A percentile compares a stretch with the other conserved stretches of the same genome.
phyloP scores from a whole-genome alignment of 192 early-diverging fungal species.

The Allomyces javanicus region DNA sequence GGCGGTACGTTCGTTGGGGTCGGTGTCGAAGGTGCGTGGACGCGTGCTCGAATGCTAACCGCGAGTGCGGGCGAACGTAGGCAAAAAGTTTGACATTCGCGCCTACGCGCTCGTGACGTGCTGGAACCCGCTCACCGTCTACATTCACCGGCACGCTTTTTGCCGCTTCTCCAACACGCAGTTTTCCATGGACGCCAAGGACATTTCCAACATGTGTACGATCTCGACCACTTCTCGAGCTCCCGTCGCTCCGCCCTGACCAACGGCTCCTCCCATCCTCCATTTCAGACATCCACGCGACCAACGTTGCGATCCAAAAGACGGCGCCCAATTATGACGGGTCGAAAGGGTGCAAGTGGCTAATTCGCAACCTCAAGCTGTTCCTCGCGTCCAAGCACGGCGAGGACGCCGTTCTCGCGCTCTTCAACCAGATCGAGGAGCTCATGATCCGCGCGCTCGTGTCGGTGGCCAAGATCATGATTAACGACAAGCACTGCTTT shows the following conservation, averaged over 20 bases:
- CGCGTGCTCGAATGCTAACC: neutral
- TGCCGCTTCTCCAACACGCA: conserved; percentile 39
- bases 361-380: conserved; percentile 30
- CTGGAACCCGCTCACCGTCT: conserved; percentile 32
- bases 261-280: neutral
- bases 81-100: conserved; percentile 45
- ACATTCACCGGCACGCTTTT: conserved; percentile 43
- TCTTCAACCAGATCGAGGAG: conserved; percentile 43
- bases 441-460: conserved; percentile 32
- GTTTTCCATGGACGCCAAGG: conserved; percentile 41
- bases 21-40: no score
- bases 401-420: conserved; percentile 16
- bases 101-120: conserved; percentile 38
- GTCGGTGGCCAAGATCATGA: conserved; percentile 43
- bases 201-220: conserved; percentile 36
- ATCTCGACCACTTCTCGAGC: neutral
- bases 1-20: conserved; percentile 18
- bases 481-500: conserved; percentile 49
- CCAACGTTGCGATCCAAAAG: conserved; percentile 45
- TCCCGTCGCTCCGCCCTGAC: no score
- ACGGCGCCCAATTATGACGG: conserved; percentile 32
- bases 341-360: conserved; percentile 40
- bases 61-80: conserved; percentile 6
- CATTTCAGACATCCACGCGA: conserved; percentile 31
- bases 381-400: conserved; percentile 33